Base-by-base conservation (phyloP, 169 alveolate genomes). In the Cryptosporidium parvum region DNA sequence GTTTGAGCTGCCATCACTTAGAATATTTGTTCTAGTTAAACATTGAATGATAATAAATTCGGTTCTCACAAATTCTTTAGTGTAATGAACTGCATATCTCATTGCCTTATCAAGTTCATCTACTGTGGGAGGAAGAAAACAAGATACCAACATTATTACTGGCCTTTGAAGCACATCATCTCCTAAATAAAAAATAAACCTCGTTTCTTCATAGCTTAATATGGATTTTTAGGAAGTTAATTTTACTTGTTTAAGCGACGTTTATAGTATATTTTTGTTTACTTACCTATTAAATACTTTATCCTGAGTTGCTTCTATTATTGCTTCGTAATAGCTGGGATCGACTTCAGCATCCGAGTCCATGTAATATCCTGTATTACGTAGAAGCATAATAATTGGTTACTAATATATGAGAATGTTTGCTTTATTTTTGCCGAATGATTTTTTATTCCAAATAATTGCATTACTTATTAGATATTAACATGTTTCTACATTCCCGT, bases 281-380 rank as follows among this genome's bases (percentile, higher is more conserved):
- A 26, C 89, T 80, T 65, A 80, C 89, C 89, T 80, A 26, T 80
- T 80, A 44, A 62, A 80, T 9, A 42, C 21, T 62, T 80, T 65
- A 21, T 42, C 75, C 31, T 80, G 44, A 21, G 89, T 39, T 62
- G 89, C 73, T 29, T 80, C 80, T 42, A 80, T 44, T 39, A 80
- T 80, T 44, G 73, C 75, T 16, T 80, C 75, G 42, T 80, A 80
- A 35, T 62, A 62, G 62, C 80, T 80, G 7, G 89, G 89, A 80
- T 80, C 89, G n/a, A 65, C 75, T 44, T 80, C 89, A 59, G 75
- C 89, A 80, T 80, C 89, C 1, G 89, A 80, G 10, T 80, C 89
- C 89, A 80, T 80, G 45, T 80, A 80, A 29, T 62, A 65, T 14
- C 69, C 80, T 26, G 72, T 29, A 26, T 56, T 73, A 37, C 72